phyloP scores from a whole-genome alignment of 2,329 filamentous ascomycete species.

The Aureobasidium vineae region DNA sequence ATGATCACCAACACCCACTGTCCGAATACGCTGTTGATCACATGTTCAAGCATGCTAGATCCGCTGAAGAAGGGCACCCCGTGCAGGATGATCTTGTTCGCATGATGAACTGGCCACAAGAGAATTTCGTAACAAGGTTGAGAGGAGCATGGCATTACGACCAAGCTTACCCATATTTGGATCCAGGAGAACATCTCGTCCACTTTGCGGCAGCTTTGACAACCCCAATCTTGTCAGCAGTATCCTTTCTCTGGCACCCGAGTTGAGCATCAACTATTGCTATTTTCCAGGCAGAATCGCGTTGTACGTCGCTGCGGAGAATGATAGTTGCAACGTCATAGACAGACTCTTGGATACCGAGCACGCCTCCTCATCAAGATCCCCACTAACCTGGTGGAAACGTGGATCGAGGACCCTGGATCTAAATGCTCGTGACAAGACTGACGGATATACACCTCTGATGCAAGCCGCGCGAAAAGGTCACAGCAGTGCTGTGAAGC shows the following conservation, averaged over 20 bases:
- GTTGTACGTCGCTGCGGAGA: neutral
- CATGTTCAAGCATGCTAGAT: neutral
- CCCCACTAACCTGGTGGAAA: neutral
- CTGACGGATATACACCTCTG: neutral
- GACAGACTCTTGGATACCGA: neutral
- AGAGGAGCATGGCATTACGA: neutral
- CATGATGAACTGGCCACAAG: conserved; percentile 26
- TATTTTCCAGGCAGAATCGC: neutral
- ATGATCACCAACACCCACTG: neutral
- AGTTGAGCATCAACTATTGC: neutral
- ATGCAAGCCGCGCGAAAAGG: neutral
- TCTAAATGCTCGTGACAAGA: neutral
- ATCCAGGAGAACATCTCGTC: neutral
- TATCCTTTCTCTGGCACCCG: neutral
- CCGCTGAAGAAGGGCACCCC: neutral
- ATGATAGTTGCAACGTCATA: neutral
- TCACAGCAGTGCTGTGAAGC: neutral
- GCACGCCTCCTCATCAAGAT: neutral
- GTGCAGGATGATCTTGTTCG: conserved; percentile 5
- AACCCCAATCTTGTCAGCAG: neutral
- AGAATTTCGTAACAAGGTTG: neutral
- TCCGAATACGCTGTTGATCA: neutral
- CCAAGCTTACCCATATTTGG: too few relatives aligned
- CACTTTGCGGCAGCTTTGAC: neutral
- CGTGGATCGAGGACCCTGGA: neutral